phyloP scores from a whole-genome alignment of 805 yeast species.

The Wickerhamiella galacta region DNA sequence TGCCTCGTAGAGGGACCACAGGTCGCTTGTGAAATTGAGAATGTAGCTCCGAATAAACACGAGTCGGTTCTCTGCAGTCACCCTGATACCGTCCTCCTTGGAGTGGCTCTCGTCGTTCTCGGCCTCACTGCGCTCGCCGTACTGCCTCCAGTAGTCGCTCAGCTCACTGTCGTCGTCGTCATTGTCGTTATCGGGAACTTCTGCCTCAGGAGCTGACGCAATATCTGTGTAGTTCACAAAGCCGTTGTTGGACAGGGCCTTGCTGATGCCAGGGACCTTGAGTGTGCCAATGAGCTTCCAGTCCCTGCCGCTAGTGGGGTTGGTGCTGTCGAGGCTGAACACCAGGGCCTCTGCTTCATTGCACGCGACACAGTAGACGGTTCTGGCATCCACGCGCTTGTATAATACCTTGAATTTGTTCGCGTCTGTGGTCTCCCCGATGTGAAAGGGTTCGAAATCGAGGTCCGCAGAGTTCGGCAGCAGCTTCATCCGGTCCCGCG shows the following conservation, averaged over 20 bases:
- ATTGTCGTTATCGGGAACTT: not conserved
- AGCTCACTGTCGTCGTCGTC: slow-evolving; percentile 4
- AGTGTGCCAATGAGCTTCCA: slow-evolving; percentile 14
- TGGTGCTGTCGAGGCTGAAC: too few relatives aligned
- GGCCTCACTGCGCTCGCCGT: slow-evolving; percentile 5
- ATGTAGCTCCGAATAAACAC: slow-evolving; percentile 2
- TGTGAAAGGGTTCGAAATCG: too few relatives aligned
- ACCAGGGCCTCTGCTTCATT: too few relatives aligned
- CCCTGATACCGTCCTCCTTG: not conserved
- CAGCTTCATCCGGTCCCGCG: too few relatives aligned
- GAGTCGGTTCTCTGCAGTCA: not conserved
- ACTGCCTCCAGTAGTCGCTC: slow-evolving; percentile 9
- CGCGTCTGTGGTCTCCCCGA: too few relatives aligned
- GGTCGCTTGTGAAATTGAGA: not conserved
- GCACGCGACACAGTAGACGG: too few relatives aligned
- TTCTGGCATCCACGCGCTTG: too few relatives aligned
- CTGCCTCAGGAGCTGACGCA: not conserved
- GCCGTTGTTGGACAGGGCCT: not conserved
- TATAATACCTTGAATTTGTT: too few relatives aligned
- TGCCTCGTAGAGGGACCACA: slow-evolving; percentile 1
- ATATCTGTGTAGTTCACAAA: not conserved
- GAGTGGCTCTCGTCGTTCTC: not conserved
- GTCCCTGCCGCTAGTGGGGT: too few relatives aligned
- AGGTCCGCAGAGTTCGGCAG: too few relatives aligned
- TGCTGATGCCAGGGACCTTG: not conserved